Evolutionary conservation across 805 yeast species (phyloP).

Genomic region (Torulaspora franciscae): DNA sequence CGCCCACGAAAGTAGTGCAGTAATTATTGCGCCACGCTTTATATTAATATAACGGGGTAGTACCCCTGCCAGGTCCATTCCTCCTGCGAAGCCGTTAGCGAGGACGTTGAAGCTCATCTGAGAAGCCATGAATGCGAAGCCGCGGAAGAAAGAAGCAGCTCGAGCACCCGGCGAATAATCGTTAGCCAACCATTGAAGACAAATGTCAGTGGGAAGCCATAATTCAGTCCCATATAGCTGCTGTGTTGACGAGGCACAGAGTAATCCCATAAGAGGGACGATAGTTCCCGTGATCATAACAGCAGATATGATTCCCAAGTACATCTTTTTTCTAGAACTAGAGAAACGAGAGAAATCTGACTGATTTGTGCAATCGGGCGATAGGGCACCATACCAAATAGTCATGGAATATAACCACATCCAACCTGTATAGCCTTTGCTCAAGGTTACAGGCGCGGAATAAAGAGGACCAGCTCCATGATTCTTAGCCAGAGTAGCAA

Average conservation of each 20-base stretch:
- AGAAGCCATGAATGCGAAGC: slow-evolving; percentile 32
- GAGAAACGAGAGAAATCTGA: slow-evolving; percentile 37
- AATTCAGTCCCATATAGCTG: slow-evolving; percentile 30
- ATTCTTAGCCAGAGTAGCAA: slow-evolving; percentile 32
- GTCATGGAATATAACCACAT: slow-evolving; percentile 34
- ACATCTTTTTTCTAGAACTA: slow-evolving; percentile 26
- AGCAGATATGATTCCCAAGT: slow-evolving; percentile 20
- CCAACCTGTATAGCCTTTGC: slow-evolving; percentile 31
- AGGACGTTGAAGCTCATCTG: slow-evolving; percentile 34
- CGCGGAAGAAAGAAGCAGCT: slow-evolving; percentile 38
- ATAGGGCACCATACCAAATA: slow-evolving; percentile 34
- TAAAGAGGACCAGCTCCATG: slow-evolving; percentile 24
- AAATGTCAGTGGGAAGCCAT: slow-evolving; percentile 38
- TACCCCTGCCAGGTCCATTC: slow-evolving; percentile 39
- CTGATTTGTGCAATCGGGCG: slow-evolving; percentile 36
- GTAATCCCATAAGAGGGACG: slow-evolving; percentile 36
- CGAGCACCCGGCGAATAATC: slow-evolving; percentile 35
- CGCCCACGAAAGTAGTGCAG: slow-evolving; percentile 34
- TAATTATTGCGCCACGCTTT: slow-evolving; percentile 34
- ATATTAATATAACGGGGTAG: slow-evolving; percentile 34
- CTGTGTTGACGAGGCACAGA: slow-evolving; percentile 34
- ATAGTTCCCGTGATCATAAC: slow-evolving; percentile 30
- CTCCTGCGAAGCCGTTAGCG: slow-evolving; percentile 37
- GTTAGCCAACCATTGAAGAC: slow-evolving; percentile 30
- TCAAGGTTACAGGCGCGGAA: slow-evolving; percentile 20